phyloP scores from a whole-genome alignment of 1,284 basidiomycete species.

The Caloboletus inedulis region DNA sequence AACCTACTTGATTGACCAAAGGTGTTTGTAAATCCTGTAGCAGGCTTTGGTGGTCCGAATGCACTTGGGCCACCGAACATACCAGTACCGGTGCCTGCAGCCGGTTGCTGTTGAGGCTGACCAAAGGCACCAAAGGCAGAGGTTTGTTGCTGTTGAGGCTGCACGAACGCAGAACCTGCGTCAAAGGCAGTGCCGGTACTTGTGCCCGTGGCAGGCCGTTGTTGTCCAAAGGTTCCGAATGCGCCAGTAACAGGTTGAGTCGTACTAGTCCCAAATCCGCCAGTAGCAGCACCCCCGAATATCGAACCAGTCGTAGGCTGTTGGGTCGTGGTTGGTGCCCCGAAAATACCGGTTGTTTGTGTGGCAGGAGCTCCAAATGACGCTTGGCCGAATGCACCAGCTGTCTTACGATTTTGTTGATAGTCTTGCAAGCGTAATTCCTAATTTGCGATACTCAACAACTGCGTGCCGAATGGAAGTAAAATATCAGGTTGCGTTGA shows the following conservation, averaged over 20 bases:
- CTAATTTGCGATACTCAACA: conserved; percentile 35
- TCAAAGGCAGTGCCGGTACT: conserved; percentile 42
- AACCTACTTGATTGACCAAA: conserved; percentile 32
- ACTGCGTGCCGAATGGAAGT: conserved; percentile 3
- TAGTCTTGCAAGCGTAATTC: conserved; percentile 77
- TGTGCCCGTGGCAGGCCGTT: conserved; percentile 30
- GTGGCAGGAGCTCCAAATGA: conserved; percentile 29
- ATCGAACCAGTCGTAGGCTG: conserved; percentile 36
- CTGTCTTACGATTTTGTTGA: conserved; percentile 69
- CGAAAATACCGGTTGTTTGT: conserved; percentile 39
- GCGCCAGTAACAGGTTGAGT: conserved; percentile 25
- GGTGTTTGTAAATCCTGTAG: conserved; percentile 40
- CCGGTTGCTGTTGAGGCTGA: conserved; percentile 27
- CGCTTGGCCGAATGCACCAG: conserved; percentile 47
- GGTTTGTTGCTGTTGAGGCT: conserved; percentile 32
- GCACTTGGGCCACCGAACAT: conserved; percentile 40
- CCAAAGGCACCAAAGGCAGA: conserved; percentile 42
- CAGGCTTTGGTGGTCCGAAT: conserved; percentile 37
- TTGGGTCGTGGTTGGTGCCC: conserved; percentile 35
- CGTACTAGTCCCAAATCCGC: conserved; percentile 38
- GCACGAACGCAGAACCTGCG: conserved; percentile 34
- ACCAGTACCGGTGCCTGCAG: conserved; percentile 29
- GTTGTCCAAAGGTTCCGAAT: conserved; percentile 33
- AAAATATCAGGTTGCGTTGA: conserved; percentile 2
- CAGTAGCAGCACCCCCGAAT: conserved; percentile 27